phyloP scores from a whole-genome alignment of 1,284 basidiomycete species.

The Anthracocystis setariae region DNA sequence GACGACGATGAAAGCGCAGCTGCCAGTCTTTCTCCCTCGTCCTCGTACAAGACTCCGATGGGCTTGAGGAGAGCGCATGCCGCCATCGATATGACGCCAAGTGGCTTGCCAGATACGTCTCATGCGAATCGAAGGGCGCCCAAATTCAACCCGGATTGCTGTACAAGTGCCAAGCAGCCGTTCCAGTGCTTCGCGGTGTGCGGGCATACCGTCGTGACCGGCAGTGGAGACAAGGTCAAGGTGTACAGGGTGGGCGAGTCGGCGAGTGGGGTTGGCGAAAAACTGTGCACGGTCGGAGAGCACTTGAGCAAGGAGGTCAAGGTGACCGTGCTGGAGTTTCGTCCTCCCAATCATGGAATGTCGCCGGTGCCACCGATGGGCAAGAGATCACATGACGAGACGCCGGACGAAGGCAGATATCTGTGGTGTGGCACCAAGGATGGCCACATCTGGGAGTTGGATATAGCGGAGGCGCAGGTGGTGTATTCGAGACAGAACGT shows the following conservation, averaged over 20 bases:
- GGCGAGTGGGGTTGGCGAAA: constrained; percentile 37
- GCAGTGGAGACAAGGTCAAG: constrained; percentile 54
- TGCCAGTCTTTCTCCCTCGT: constrained; percentile 22
- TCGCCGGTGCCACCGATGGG: constrained; percentile 22
- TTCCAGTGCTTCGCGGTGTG: constrained; percentile 51
- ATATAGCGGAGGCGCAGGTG: constrained; percentile 47
- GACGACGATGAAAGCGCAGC: constrained; percentile 31
- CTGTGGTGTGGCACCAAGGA: constrained; percentile 63
- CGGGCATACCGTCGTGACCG: constrained; percentile 49
- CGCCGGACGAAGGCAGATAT: constrained; percentile 52
- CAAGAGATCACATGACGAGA: constrained; percentile 34
- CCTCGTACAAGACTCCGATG: constrained; percentile 25
- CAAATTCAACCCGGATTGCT: constrained; percentile 41
- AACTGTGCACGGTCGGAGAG: constrained; percentile 52
- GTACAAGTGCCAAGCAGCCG: constrained; percentile 26
- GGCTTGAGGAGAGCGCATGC: constrained; percentile 27
- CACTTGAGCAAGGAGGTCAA: constrained; percentile 50
- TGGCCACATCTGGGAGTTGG: constrained; percentile 62
- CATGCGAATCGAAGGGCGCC: constrained; percentile 48
- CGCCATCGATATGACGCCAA: constrained; percentile 31
- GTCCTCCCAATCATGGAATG: constrained; percentile 39
- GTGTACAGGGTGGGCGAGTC: constrained; percentile 54
- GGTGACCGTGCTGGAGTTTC: constrained; percentile 50
- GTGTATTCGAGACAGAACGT: constrained; percentile 44
- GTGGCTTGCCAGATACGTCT: constrained; percentile 44